Conservation (phyloP, 257 asterid species). For the Hygrophila difformis region DNA sequence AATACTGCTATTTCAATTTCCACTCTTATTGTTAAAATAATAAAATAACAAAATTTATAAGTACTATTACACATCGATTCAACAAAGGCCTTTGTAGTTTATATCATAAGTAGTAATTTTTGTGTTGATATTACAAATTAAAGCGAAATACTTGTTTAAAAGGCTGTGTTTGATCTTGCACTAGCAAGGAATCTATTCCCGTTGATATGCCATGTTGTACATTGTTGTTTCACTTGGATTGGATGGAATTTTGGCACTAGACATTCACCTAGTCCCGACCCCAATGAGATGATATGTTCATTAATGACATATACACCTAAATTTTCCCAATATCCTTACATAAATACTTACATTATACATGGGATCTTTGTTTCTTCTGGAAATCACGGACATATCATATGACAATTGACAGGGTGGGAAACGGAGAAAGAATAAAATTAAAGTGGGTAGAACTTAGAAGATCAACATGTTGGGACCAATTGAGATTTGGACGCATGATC, state of each 20-base stretch:
- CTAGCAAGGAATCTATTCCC: too few relatives aligned
- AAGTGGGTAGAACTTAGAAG: conserved; percentile 17
- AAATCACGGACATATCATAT: conserved; percentile 26
- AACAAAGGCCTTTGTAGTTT: too few relatives aligned
- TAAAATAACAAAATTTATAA: too few relatives aligned
- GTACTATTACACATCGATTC: too few relatives aligned
- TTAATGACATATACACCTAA: conserved; percentile 13
- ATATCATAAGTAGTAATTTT: conserved; percentile 19
- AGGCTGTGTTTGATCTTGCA: too few relatives aligned
- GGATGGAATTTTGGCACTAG: conserved; percentile 3
- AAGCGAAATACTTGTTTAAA: not conserved
- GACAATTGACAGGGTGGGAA: conserved; percentile 20
- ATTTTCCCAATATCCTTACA: too few relatives aligned
- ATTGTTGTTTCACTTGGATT: not conserved
- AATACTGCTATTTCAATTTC: too few relatives aligned
- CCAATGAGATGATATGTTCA: not conserved
- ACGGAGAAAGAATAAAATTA: conserved; percentile 23
- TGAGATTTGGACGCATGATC: conserved; percentile 81
- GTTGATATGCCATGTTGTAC: not conserved
- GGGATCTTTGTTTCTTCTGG: not conserved
- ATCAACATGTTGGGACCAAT: conserved; percentile 61
- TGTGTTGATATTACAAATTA: not conserved
- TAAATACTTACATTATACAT: not conserved
- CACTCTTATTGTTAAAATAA: not conserved
- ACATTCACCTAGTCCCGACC: conserved; percentile 2